phyloP scores from a whole-genome alignment of 73 alveolate species.

The Urostyla sp. region DNA sequence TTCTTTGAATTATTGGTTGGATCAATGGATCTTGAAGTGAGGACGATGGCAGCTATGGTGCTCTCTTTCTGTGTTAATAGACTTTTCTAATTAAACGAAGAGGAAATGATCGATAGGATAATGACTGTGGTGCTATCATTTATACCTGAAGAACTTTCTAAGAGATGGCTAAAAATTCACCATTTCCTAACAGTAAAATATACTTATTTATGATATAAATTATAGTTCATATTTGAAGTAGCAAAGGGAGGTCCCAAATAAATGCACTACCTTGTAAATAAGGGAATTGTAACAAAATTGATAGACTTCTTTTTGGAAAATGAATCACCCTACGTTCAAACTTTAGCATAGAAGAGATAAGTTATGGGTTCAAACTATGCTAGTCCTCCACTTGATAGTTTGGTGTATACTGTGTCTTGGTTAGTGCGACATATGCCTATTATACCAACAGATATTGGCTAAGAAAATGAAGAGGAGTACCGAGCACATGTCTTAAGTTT shows the following conservation, averaged over 20 bases:
- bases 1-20: slow-evolving; percentile 8
- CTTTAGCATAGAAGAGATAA: slow-evolving; percentile 19
- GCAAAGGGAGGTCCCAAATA: slow-evolving; percentile 8
- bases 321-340: slow-evolving; percentile 40
- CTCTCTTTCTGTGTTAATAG: neutral
- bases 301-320: slow-evolving; percentile 43
- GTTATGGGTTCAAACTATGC: slow-evolving; percentile 56
- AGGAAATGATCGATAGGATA: slow-evolving; percentile 8
- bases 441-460: neutral
- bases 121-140: slow-evolving; percentile 6
- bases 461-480: neutral
- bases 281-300: neutral
- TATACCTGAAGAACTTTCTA: slow-evolving; percentile 38
- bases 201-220: neutral
- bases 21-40: neutral
- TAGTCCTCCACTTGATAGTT: slow-evolving; percentile 32
- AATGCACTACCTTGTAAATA: slow-evolving; percentile 10
- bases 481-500: too few species aligned
- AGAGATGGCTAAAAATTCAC: slow-evolving; percentile 34
- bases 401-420: neutral
- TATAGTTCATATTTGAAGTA: slow-evolving; percentile 23
- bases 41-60: neutral
- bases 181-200: neutral
- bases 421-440: neutral
- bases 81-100: neutral